A percentile compares a stretch with the other conserved stretches of the same genome.
These are phyloP conservation scores for Leccinellum albellum DNA, from an alignment of 768 basidiomycete species.

Conservation along the genomic window DNA sequence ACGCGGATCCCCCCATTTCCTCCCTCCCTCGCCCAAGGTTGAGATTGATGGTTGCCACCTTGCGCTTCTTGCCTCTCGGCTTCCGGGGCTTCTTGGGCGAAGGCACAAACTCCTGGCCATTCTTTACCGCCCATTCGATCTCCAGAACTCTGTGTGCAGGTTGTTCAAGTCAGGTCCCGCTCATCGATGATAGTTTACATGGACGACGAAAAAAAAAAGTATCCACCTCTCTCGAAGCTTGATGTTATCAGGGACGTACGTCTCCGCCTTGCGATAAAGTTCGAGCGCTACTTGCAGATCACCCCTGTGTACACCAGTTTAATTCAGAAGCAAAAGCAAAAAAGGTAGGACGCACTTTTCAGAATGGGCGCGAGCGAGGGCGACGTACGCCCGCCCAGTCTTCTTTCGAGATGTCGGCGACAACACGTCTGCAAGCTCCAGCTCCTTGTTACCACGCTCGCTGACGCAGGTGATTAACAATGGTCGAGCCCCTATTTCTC, in stretches of 20 bases:
- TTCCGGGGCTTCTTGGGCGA: slow-evolving; percentile 43
- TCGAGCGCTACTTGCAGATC: slow-evolving; percentile 77
- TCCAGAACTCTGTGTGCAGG: slow-evolving; percentile 74
- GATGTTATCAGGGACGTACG: slow-evolving; percentile 81
- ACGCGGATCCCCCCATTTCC: slow-evolving; percentile 5
- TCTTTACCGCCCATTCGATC: slow-evolving; percentile 74
- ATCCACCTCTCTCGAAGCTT: slow-evolving; percentile 87
- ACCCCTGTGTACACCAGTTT: slow-evolving; percentile 44
- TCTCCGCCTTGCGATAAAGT: slow-evolving; percentile 76
- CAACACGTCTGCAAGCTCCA: slow-evolving; percentile 56
- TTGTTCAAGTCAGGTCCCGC: slow-evolving; percentile 29
- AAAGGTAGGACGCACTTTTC: slow-evolving; percentile 57
- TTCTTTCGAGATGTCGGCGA: slow-evolving; percentile 78
- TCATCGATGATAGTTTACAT: slow-evolving; percentile 58
- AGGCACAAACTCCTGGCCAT: slow-evolving; percentile 57
- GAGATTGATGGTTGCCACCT: slow-evolving; percentile 21
- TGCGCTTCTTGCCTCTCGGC: slow-evolving; percentile 32
- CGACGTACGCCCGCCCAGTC: slow-evolving; percentile 79
- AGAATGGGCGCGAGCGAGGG: slow-evolving; percentile 74
- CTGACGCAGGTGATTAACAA: slow-evolving; percentile 31
- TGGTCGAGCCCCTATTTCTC: slow-evolving; percentile 13
- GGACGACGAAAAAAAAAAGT: slow-evolving; percentile 48
- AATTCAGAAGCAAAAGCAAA: neutral
- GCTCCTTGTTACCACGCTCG: slow-evolving; percentile 59
- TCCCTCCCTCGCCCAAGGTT: slow-evolving; percentile 10